phyloP scores from a whole-genome alignment of 2,329 filamentous ascomycete genomes.

The Fusarium pseudoanthophilum region DNA sequence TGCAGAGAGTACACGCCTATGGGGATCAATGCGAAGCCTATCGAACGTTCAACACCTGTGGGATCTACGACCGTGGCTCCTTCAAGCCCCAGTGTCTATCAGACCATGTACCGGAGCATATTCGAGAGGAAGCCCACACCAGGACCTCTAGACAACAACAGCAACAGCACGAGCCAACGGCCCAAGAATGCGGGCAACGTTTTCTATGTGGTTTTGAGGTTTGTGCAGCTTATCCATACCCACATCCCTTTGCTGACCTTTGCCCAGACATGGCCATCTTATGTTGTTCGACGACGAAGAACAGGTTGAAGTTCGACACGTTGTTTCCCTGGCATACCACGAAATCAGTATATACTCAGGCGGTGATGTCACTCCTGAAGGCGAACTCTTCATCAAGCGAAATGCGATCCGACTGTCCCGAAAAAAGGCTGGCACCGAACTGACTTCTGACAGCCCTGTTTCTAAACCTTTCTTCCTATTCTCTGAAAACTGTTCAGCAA shows the following conservation, averaged over 20 bases:
- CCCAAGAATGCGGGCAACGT: slow-evolving; percentile 81
- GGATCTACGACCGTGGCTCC: slow-evolving; percentile 78
- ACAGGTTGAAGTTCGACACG: slow-evolving; percentile 94
- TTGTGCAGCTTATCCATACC: slow-evolving; percentile 9
- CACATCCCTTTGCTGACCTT: slow-evolving; percentile 13
- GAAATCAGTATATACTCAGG: slow-evolving; percentile 86
- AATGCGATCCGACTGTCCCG: slow-evolving; percentile 87
- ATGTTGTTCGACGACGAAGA: slow-evolving; percentile 98
- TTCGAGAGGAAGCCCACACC: slow-evolving; percentile 79
- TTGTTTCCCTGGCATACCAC: slow-evolving; percentile 92
- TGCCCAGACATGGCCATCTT: slow-evolving; percentile 83
- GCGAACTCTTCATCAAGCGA: slow-evolving; percentile 94
- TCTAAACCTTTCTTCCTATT: slow-evolving; percentile 94
- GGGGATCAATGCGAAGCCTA: slow-evolving; percentile 91
- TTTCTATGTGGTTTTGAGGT: slow-evolving; percentile 90
- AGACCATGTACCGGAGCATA: slow-evolving; percentile 96
- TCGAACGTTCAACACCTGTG: slow-evolving; percentile 83
- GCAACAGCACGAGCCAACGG: slow-evolving; percentile 60
- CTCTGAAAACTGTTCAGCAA: slow-evolving; percentile 93
- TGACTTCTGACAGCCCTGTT: slow-evolving; percentile 64
- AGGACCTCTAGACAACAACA: slow-evolving; percentile 60
- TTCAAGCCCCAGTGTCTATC: slow-evolving; percentile 93
- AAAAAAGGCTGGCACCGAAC: slow-evolving; percentile 64
- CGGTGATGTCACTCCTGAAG: slow-evolving; percentile 81
- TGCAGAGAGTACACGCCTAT: slow-evolving; percentile 92